Evolutionary conservation across 805 yeast species (phyloP).

Genomic region (Maudiozyma pseudohumilis): DNA sequence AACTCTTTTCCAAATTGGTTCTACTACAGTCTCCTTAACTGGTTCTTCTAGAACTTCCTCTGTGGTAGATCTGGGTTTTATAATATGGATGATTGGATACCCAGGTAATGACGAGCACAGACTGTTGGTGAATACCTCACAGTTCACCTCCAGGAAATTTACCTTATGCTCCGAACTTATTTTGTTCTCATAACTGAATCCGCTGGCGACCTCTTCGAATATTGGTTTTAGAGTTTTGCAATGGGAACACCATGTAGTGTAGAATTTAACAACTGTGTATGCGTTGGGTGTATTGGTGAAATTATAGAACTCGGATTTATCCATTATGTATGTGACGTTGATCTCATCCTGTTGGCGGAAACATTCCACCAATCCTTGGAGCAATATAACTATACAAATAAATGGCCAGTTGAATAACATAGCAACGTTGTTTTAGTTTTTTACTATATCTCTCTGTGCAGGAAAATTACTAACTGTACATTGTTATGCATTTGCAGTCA

Average conservation of each 20-base stretch:
- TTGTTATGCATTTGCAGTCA: too few relatives aligned
- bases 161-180: constrained; percentile 9
- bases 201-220: constrained; percentile 39
- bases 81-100: constrained; percentile 55
- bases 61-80: constrained; percentile 32
- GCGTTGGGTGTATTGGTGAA: constrained; percentile 17
- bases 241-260: constrained; percentile 67
- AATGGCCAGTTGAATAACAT: too few relatives aligned
- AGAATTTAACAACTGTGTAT: constrained; percentile 31
- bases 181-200: constrained; percentile 13
- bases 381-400: too few relatives aligned
- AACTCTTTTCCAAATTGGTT: constrained; percentile 8
- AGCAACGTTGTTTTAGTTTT: too few relatives aligned
- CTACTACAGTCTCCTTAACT: constrained; percentile 3
- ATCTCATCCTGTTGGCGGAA: too few relatives aligned
- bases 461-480: too few relatives aligned
- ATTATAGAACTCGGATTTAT: constrained; percentile 24
- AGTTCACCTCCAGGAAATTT: constrained; percentile 26
- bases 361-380: too few relatives aligned
- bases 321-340: constrained; percentile 11
- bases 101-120: constrained; percentile 34
- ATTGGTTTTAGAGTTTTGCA: constrained; percentile 50
- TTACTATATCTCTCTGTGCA: too few relatives aligned
- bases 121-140: constrained; percentile 26
- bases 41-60: background rate